These are phyloP conservation scores for Penstemon newberryi DNA, from an alignment of 257 asterid species.

Conservation along the genomic window DNA sequence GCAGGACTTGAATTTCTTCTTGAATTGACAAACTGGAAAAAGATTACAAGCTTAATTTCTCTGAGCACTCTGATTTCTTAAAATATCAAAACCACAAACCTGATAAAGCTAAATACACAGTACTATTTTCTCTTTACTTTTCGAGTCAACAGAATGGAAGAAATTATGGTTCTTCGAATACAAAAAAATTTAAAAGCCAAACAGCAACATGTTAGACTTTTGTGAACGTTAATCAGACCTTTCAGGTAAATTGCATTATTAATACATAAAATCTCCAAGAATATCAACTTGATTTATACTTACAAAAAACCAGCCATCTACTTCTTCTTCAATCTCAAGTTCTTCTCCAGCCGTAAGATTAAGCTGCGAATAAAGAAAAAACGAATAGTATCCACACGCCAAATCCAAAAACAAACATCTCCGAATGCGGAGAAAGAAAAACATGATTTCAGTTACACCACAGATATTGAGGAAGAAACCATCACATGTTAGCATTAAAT, in stretches of 20 bases:
- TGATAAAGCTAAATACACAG: too few relatives aligned
- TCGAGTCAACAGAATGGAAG: too few relatives aligned
- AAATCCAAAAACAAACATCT: conserved; percentile 25
- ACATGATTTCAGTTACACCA: too few relatives aligned
- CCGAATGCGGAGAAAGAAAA: conserved; percentile 10
- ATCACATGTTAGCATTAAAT: not conserved
- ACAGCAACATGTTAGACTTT: not conserved
- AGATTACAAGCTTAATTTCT: too few relatives aligned
- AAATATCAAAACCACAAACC: too few relatives aligned
- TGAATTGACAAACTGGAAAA: too few relatives aligned
- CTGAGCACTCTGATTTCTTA: too few relatives aligned
- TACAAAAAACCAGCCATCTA: conserved; percentile 99
- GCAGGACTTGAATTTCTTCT: too few relatives aligned
- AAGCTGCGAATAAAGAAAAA: conserved; percentile 58
- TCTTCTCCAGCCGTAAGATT: conserved; percentile 93
- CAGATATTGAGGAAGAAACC: not conserved
- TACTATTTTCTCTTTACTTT: too few relatives aligned
- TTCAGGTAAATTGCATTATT: not conserved
- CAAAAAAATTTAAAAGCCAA: not conserved
- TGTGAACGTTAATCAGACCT: not conserved
- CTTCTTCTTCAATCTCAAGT: conserved; percentile 91
- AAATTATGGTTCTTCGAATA: not conserved
- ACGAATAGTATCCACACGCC: conserved; percentile 18
- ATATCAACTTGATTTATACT: conserved; percentile 43
- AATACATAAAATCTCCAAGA: not conserved